Conservation (phyloP, 2,329 filamentous ascomycete genomes). For the Calcarisporium arbuscula region DNA sequence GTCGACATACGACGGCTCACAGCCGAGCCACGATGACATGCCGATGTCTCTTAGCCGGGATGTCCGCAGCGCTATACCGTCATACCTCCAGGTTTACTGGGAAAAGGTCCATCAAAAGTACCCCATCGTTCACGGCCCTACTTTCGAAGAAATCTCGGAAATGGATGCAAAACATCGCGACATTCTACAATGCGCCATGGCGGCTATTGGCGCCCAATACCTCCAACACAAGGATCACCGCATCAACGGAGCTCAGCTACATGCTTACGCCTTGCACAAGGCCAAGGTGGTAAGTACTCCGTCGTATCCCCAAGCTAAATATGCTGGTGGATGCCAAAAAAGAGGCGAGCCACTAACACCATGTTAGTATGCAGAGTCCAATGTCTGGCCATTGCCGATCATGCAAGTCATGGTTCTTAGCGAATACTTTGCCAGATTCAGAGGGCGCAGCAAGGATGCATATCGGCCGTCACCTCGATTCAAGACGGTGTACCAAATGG, state of each 20-base stretch:
- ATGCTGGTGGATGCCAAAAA: slow-evolving; percentile 10
- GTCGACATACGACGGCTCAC: too few species aligned
- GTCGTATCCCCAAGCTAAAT: not conserved
- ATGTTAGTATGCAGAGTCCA: slow-evolving; percentile 7
- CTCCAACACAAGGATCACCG: slow-evolving; percentile 43
- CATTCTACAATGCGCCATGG: slow-evolving; percentile 47
- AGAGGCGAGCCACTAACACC: slow-evolving; percentile 3
- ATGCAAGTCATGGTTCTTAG: slow-evolving; percentile 50
- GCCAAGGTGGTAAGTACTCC: slow-evolving; percentile 39
- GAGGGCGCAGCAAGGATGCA: slow-evolving; percentile 41
- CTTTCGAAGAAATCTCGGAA: slow-evolving; percentile 30
- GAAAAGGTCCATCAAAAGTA: slow-evolving; percentile 40
- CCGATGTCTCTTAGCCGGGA: slow-evolving; percentile 30
- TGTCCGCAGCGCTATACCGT: slow-evolving; percentile 37
- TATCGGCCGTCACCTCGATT: slow-evolving; percentile 43
- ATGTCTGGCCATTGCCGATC: slow-evolving; percentile 37
- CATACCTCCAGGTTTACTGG: slow-evolving; percentile 49
- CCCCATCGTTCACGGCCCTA: slow-evolving; percentile 44
- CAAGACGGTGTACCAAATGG: slow-evolving; percentile 45
- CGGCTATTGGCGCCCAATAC: slow-evolving; percentile 49
- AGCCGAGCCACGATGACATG: slow-evolving; percentile 25
- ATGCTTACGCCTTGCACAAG: slow-evolving; percentile 45
- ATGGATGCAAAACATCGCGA: slow-evolving; percentile 29
- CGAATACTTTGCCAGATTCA: slow-evolving; percentile 49
- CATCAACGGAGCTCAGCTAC: slow-evolving; percentile 41